Evolutionary conservation across 208 protist species (phyloP), one percentile per base, ranked within the genome.

Genomic region (Leishmania mexicana): DNA sequence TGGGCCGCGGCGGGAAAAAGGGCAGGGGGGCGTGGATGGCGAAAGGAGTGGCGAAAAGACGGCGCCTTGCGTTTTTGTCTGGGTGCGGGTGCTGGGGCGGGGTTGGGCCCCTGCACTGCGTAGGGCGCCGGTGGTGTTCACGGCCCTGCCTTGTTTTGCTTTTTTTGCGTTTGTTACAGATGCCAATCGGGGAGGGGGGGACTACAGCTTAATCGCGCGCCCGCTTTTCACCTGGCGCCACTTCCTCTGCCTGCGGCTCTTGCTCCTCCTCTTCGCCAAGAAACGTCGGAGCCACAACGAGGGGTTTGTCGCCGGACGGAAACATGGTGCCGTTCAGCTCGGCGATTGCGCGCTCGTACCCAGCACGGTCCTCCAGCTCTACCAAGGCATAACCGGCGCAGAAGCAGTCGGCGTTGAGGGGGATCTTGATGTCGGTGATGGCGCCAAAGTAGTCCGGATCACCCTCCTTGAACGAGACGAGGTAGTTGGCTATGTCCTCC

Each of bases 341-440:
- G 3, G 70, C 70, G 45, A 96, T 64, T 3, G 94, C 94, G 51
- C 87, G 89, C 51, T 89, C 86, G 76, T 91, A 96, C 54, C 86
- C 89, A 58, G 88, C 89, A n/a, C 87, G 81, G 0, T 78, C 77
- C 35, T 90, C 84, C 73, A 97, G 31, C 85, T 97, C 92, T 24
- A 97, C 93, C 45, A 97, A 73, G 10, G 90, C 94, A 75, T 94
- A 94, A n/a, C 94, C 94, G 24, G 88, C 83, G 81, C 94, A 96
- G 76, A 82, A 73, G 80, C 92, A 94, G 77, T 96, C 88, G 24
- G 85, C 76, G 65, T 93, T 90, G 10, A 97, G 86, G 24, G 89
- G 91, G 31, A 96, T 83, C 38, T 87, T 89, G 65, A 96, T 89
- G n/a, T 96, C 89, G 0, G 86, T 83, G 38, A 97, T 83, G n/a